These are phyloP conservation scores for Daedaleopsis nitida DNA, from an alignment of 768 basidiomycete species.

Conservation along the genomic window DNA sequence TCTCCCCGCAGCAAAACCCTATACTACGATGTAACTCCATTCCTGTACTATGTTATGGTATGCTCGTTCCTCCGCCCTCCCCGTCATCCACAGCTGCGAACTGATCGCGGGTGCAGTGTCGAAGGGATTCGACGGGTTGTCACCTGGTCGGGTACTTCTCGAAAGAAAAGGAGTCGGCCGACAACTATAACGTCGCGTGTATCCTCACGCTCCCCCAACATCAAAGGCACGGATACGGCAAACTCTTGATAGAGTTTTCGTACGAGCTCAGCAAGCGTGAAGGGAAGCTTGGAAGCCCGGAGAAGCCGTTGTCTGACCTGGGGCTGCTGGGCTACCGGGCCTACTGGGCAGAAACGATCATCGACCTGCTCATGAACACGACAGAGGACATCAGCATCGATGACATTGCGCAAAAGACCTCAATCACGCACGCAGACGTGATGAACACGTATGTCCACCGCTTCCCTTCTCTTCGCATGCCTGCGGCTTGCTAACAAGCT, in stretches of 20 bases:
- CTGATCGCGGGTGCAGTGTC: slow-evolving; percentile 49
- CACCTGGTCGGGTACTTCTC: slow-evolving; percentile 98
- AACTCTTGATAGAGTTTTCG: slow-evolving; percentile 95
- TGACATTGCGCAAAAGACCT: slow-evolving; percentile 94
- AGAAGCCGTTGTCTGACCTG: slow-evolving; percentile 95
- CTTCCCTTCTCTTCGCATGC: slow-evolving; percentile 3
- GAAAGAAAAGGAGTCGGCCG: slow-evolving; percentile 98
- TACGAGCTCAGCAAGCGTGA: slow-evolving; percentile 98
- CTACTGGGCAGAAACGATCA: slow-evolving; percentile 97
- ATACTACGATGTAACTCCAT: slow-evolving; percentile 99
- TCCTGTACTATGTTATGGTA: slow-evolving; percentile 99
- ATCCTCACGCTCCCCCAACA: slow-evolving; percentile 98
- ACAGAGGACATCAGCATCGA: slow-evolving; percentile 85
- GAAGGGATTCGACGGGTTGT: slow-evolving; percentile 86
- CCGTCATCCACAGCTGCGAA: not conserved
- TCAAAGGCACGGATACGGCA: slow-evolving; percentile 94
- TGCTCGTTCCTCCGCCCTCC: slow-evolving; percentile 26
- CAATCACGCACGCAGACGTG: slow-evolving; percentile 93
- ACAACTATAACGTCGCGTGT: slow-evolving; percentile 98
- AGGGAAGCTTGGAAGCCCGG: slow-evolving; percentile 92
- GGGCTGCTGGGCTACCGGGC: slow-evolving; percentile 92
- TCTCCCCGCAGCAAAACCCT: slow-evolving; percentile 77
- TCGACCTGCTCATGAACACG: slow-evolving; percentile 79
- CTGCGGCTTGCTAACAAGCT: slow-evolving; percentile 21
- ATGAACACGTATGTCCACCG: slow-evolving; percentile 89